Percentiles rank a stretch among this genome's conserved stretches.
These are phyloP conservation scores for Clarireedia homoeocarpa DNA, from an alignment of 2,329 filamentous ascomycete genomes.

Conservation along the genomic window DNA sequence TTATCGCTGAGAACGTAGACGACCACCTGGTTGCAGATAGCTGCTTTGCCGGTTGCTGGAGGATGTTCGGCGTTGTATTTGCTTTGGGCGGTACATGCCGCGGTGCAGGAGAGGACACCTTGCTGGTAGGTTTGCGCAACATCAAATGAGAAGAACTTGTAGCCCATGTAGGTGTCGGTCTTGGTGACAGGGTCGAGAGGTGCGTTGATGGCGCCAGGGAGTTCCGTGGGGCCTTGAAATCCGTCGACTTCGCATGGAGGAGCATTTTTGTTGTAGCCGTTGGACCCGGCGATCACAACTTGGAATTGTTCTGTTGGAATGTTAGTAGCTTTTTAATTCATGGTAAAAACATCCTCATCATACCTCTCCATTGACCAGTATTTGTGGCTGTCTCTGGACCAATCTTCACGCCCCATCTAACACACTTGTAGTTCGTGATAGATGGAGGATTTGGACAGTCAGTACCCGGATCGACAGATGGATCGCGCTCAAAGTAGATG, in stretches of 20 bases:
- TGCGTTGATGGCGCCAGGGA: constrained; percentile 29
- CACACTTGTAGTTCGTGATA: constrained; percentile 31
- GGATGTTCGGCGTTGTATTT: constrained; percentile 28
- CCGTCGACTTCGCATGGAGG: constrained; percentile 6
- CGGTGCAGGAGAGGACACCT: constrained; percentile 25
- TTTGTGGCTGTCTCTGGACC: constrained; percentile 28
- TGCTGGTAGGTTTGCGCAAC: constrained; percentile 13
- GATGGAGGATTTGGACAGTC: constrained; percentile 30
- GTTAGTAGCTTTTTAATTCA: not conserved
- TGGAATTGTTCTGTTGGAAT: constrained; percentile 27
- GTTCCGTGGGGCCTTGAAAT: constrained; percentile 22
- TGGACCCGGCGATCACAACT: constrained; percentile 36
- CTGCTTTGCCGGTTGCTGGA: constrained; percentile 26
- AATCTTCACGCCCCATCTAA: constrained; percentile 29
- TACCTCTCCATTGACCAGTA: constrained; percentile 27
- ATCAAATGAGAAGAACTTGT: constrained; percentile 21
- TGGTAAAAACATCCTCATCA: not conserved
- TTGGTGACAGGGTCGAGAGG: constrained; percentile 22
- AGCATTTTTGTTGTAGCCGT: constrained; percentile 32
- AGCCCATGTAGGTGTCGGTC: constrained; percentile 27
- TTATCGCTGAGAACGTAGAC: constrained; percentile 32
- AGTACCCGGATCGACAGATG: constrained; percentile 25
- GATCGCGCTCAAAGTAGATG: constrained; percentile 31
- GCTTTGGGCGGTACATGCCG: constrained; percentile 31
- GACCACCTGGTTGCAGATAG: constrained; percentile 33